A percentile compares a stretch with the other conserved stretches of the same genome.
phyloP scores from a whole-genome alignment of 495 filamentous ascomycete genomes.

The Penicillium macrosclerotiorum region DNA sequence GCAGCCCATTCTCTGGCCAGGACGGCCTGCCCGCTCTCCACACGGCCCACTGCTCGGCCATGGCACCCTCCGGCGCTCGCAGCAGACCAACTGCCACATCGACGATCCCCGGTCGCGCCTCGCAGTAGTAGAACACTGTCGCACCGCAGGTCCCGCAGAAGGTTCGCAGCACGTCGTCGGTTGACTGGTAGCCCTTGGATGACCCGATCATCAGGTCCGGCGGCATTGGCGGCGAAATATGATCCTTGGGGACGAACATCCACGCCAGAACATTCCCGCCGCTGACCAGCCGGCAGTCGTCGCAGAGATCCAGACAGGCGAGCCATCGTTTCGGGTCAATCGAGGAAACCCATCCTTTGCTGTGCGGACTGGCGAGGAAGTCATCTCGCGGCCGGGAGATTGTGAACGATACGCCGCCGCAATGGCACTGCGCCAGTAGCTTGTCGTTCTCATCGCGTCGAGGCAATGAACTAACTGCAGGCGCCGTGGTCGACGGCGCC shows the following conservation, averaged over 20 bases:
- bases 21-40: conserved; percentile 30
- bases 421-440: conserved; percentile 46
- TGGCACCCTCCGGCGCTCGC: conserved; percentile 44
- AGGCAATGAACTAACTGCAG: no score
- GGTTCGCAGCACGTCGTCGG: conserved; percentile 43
- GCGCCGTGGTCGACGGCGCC: neutral
- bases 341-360: conserved; percentile 41
- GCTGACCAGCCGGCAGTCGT: conserved; percentile 47
- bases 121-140: conserved; percentile 45
- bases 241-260: conserved; percentile 35
- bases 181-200: conserved; percentile 44
- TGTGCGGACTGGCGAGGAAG: conserved; percentile 26
- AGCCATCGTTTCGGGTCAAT: conserved; percentile 38
- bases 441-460: neutral
- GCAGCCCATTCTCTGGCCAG: conserved; percentile 28
- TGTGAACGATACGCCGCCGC: conserved; percentile 46
- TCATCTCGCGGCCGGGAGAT: conserved; percentile 33
- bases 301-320: conserved; percentile 45
- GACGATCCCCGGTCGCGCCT: conserved; percentile 41
- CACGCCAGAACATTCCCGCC: conserved; percentile 49
- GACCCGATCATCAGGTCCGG: conserved; percentile 41
- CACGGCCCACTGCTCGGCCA: conserved; percentile 44
- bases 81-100: conserved; percentile 53
- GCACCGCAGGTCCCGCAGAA: conserved; percentile 55
- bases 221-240: conserved; percentile 18